A percentile compares a stretch with the other conserved stretches of the same genome.
Evolutionary conservation across 306 rosid genomes (phyloP).

Genomic region (Corylus avellana): DNA sequence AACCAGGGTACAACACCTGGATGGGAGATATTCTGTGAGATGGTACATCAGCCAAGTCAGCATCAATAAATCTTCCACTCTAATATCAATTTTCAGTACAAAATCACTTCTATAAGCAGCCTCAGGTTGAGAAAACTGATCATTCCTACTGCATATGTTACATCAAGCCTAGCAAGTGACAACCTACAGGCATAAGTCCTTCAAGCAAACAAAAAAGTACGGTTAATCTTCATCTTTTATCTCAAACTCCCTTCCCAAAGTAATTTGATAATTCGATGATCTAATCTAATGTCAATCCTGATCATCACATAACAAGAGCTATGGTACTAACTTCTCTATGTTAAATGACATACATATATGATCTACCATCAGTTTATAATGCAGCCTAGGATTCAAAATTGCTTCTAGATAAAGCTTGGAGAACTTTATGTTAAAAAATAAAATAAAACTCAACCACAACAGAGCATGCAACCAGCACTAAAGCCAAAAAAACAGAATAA

Average conservation of each 20-base stretch:
- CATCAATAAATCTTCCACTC: background rate
- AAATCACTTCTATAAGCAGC: background rate
- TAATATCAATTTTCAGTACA: background rate
- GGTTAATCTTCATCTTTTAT: background rate
- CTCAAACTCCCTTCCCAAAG: too few species aligned
- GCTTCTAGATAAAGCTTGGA: background rate
- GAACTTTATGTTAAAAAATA: background rate
- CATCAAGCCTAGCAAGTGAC: background rate
- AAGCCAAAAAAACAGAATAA: background rate
- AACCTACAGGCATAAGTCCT: background rate
- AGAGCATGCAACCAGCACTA: background rate
- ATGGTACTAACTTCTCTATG: background rate
- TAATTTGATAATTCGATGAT: background rate
- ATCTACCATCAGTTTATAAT: background rate
- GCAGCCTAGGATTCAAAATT: background rate
- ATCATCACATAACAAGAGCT: background rate
- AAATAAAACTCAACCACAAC: background rate
- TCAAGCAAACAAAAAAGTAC: background rate
- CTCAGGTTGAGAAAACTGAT: background rate
- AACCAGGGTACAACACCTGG: background rate
- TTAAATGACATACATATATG: background rate
- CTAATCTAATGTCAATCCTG: background rate
- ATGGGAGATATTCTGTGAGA: background rate
- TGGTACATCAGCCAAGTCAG: background rate
- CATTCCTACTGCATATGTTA: background rate